Base-by-base conservation (phyloP, 441 rosid species). In the Gossypium gossypioides region DNA sequence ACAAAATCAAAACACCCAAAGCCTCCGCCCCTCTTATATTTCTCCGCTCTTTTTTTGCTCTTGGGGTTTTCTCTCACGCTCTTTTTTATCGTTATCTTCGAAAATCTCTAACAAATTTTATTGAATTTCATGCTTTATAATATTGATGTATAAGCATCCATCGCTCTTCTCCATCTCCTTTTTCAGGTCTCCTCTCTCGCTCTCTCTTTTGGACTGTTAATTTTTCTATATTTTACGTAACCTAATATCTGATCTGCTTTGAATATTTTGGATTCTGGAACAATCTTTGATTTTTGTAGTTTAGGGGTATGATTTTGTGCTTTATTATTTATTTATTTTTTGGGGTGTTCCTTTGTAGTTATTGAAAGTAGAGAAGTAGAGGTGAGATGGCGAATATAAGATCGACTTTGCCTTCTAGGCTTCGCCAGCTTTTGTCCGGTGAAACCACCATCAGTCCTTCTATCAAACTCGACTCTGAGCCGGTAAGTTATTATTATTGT, bases 351-450 rank as follows among this genome's bases (percentile, higher is more conserved):
- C 21, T 32, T 61, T 66, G 79, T 58, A 71, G 80, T 76, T 75
- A 75, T 77, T 78, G 84, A 69, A 72, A 86, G 86, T 77, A 79
- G 81, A 78, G 77, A 73, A 79, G 82, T 64, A 76, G 79, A 70
- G 80, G 76, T 69, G 82, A 75, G 84, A 95, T 95, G 99, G 84
- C 96, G 70, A 78, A 90, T 74, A 79, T 82, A 79, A 86, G 99
- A 84, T 86, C 98, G 83, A 88, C 86, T 84, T 84, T 95, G 86
- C 99, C 97, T 63, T 89, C 96, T 48, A 86, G 99, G 80, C 84
- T 92, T 62, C 91, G 98, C 76, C 98, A 89, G 81, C 97, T 92
- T 72, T 77, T 96, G 61, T 88, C 96, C 69, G 99, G 97, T 18
- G 99, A 96, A 72, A 89, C 88, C 62, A 76, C 92, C 54, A 78